These are phyloP conservation scores for Aspergillus calidoustus DNA, from an alignment of 2,329 filamentous ascomycete species.

Conservation along the genomic window DNA sequence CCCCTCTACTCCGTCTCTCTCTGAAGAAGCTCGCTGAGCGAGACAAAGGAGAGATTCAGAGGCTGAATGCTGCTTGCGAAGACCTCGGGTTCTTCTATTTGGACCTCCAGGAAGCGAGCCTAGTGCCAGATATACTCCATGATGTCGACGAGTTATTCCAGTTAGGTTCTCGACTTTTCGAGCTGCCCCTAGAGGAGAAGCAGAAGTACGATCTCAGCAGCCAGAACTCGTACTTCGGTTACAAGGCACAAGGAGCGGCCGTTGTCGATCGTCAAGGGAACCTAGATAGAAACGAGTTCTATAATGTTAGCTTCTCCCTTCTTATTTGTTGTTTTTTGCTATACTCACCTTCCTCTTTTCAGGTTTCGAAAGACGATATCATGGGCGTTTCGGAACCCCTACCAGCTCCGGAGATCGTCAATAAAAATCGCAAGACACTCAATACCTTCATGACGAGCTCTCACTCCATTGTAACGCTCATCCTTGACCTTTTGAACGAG, in stretches of 20 bases:
- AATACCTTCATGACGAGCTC: constrained; percentile 51
- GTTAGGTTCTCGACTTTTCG: constrained; percentile 53
- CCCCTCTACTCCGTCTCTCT: constrained; percentile 50
- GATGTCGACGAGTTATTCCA: constrained; percentile 53
- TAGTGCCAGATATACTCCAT: constrained; percentile 47
- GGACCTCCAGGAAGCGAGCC: constrained; percentile 46
- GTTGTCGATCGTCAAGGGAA: constrained; percentile 55
- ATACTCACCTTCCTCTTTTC: not conserved
- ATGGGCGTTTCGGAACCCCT: constrained; percentile 44
- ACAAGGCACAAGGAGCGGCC: constrained; percentile 54
- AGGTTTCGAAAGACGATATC: constrained; percentile 60
- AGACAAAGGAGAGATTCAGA: constrained; percentile 39
- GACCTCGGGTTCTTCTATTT: constrained; percentile 64
- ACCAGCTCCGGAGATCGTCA: constrained; percentile 50
- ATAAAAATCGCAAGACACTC: constrained; percentile 41
- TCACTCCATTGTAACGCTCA: constrained; percentile 51
- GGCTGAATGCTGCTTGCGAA: constrained; percentile 46
- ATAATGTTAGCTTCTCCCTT: constrained; percentile 48
- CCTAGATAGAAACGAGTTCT: constrained; percentile 58
- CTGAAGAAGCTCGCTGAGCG: constrained; percentile 43
- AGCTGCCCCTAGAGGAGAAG: constrained; percentile 56
- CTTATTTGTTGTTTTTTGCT: not conserved
- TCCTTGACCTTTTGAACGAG: constrained; percentile 52
- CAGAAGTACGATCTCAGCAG: constrained; percentile 58
- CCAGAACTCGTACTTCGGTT: constrained; percentile 59